Percentiles rank a stretch among this genome's conserved stretches.
Evolutionary conservation across 73 alveolate species (phyloP).

Genomic region (Symbiodinium natans): DNA sequence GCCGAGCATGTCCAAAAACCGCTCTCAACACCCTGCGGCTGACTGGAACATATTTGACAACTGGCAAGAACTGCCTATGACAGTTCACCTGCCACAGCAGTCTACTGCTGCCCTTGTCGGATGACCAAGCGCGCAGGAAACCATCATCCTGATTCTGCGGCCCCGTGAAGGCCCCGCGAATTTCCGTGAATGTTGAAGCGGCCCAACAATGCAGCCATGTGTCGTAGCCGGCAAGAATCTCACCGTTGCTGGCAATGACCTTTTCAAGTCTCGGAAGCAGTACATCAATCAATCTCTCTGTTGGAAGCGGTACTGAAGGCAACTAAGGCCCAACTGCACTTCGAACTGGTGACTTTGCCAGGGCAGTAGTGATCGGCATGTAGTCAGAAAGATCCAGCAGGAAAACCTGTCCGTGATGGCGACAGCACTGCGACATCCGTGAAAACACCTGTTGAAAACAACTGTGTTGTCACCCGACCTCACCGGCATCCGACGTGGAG

Average conservation of each 20-base stretch:
- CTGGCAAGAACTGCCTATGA: conserved; percentile 63
- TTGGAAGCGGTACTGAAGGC: too few species aligned
- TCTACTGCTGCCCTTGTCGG: conserved; percentile 63
- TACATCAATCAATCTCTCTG: too few species aligned
- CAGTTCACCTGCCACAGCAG: conserved; percentile 91
- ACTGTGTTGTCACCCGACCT: not conserved
- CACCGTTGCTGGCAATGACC: conserved; percentile 1
- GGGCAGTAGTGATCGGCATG: conserved; percentile 85
- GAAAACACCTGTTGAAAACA: too few species aligned
- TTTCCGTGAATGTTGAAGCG: too few species aligned
- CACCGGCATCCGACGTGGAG: conserved; percentile 84
- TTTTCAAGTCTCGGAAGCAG: too few species aligned
- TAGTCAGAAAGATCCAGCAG: conserved; percentile 87
- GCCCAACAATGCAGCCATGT: not conserved
- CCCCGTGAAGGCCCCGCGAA: too few species aligned
- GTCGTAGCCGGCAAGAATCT: not conserved
- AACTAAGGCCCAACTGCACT: conserved; percentile 24
- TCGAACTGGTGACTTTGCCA: conserved; percentile 66
- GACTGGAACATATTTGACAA: too few species aligned
- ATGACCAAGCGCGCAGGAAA: conserved; percentile 67
- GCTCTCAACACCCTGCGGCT: too few species aligned
- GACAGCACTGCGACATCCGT: not conserved
- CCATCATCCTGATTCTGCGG: conserved; percentile 6
- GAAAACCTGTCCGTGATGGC: conserved; percentile 39
- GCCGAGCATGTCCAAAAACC: too few species aligned